Base-by-base conservation (phyloP, 2,329 filamentous ascomycete species). In the Pseudogymnoascus sp. region DNA sequence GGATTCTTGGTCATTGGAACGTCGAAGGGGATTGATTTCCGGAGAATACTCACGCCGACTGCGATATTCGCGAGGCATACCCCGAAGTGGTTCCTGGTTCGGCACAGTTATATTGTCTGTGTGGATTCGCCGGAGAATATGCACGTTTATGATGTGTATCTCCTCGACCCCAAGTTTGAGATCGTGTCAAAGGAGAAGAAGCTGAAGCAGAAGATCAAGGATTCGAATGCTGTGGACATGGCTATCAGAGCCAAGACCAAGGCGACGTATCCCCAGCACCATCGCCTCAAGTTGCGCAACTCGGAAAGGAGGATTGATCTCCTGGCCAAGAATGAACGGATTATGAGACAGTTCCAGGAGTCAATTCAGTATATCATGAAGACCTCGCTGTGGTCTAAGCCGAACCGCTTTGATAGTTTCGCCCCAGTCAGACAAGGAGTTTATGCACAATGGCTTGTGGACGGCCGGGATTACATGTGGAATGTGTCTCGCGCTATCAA, bases 401-500 rank as follows among this genome's bases (percentile, higher is more conserved):
- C 82, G 60, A 94, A 97, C 70, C 85, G 94, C 15, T 97, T 97
- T 71, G 88, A 88, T 68, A 97, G 93, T 73, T 99, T 95, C 75
- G 92, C 94, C 0, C 94, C 94, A 0, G 88, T 97, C 1, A 84
- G 94, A 63, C 85, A 84, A 53, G 88, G 88, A 43, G 91, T 94
- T 28, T 94, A 93, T 75, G 91, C 92, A 2, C 91, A 97, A 70
- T 97, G 93, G 92, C 82, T 99, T 7, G 93, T 99, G 0, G 94
- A 99, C 74, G 94, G 90, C 14, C 85, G 94, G 67, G 94, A 99
- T 72, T 95, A 97, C 78, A 97, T 97, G 93, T 99, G 94, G 94
- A 96, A 97, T 72, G 91, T 97, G 6, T 97, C 93, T 9, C 85
- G 93, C 65, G 94, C 94, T 11, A 95, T 99, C 69, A 94, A 91